Percentiles rank a stretch among this genome's conserved stretches.
Conservation (phyloP, 2,329 filamentous ascomycete genomes). For the Falciphora oryzae region DNA sequence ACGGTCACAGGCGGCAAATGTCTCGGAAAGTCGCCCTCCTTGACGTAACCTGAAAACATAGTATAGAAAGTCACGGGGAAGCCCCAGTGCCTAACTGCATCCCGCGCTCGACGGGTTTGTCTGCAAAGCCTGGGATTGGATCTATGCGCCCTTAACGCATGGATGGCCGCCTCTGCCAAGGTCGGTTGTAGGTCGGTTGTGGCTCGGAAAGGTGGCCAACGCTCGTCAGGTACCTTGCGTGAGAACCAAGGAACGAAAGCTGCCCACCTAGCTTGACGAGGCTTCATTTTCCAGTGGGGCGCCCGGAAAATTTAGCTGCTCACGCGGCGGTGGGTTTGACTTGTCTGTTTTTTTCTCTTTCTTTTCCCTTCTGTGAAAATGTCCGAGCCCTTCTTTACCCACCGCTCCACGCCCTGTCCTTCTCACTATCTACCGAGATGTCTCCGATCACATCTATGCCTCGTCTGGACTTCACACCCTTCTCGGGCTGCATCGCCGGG, state of each 20-base stretch:
- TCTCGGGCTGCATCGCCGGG: not conserved
- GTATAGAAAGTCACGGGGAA: not conserved
- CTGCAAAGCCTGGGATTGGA: not conserved
- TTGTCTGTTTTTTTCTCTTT: no score
- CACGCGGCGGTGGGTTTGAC: no score
- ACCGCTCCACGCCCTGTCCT: not conserved
- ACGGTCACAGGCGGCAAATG: not conserved
- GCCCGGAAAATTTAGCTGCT: no score
- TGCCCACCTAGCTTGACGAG: no score
- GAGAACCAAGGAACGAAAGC: no score
- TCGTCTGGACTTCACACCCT: not conserved
- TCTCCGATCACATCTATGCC: not conserved
- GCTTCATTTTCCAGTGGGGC: no score
- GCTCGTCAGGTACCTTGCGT: no score
- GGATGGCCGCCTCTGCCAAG: not conserved
- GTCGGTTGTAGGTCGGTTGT: no score
- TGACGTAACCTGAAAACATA: not conserved
- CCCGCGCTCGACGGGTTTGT: not conserved
- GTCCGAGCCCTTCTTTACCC: no score
- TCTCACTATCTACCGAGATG: not conserved
- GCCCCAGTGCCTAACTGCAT: no score
- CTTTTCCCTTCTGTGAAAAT: not conserved
- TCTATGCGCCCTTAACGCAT: not conserved
- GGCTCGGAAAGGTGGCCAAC: no score
- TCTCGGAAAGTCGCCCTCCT: not conserved